Evolutionary conservation across 73 alveolate genomes (phyloP), one percentile per base, ranked within the genome.

Genomic region (Paramecium octaurelia): DNA sequence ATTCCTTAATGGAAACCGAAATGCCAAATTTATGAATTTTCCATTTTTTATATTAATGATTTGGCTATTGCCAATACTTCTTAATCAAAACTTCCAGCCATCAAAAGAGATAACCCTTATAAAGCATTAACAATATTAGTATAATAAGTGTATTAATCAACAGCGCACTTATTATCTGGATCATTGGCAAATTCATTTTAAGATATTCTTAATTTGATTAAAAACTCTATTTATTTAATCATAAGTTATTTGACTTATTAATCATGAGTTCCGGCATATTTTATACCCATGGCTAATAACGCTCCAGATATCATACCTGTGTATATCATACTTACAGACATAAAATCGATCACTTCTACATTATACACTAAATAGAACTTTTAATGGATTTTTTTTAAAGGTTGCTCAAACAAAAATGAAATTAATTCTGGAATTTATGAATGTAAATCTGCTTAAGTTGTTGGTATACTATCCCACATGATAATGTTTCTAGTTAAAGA

Each of bases 81-180:
- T 18, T 94, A 90, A 90, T 98, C 99, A 21, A 99, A 99, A 76
- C 99, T 97, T 10, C 99, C 99, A 3, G 99, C 98, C 99, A 97
- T 98, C 4, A 98, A 94, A 92, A 98, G 85, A n/a, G 98, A 64
- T 88, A 97, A 68, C 4, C 99, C 98, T 89, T 93, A 96, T 14
- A 99, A 96, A 48, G 98, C 96, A 34, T 96, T 97, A 71, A 99
- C 97, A 18, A 97, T 89, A 92, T 98, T 96, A 27, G 98, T 98
- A 83, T 97, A 98, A 60, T 96, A 87, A 34, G 99, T 97, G 68
- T 93, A 93, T 95, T 97, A 94, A 92, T 98, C 99, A 76, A 98
- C 94, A 24, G 97, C 95, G 68, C 96, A 96, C 88, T 98, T 98
- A 84, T 96, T 97, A 35, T 86, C 97, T 84, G 97, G 94, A 88